Evolutionary conservation across 345 rosid species (phyloP), one percentile per base, ranked within the genome.

Genomic region (Eutrema yunnanense): DNA sequence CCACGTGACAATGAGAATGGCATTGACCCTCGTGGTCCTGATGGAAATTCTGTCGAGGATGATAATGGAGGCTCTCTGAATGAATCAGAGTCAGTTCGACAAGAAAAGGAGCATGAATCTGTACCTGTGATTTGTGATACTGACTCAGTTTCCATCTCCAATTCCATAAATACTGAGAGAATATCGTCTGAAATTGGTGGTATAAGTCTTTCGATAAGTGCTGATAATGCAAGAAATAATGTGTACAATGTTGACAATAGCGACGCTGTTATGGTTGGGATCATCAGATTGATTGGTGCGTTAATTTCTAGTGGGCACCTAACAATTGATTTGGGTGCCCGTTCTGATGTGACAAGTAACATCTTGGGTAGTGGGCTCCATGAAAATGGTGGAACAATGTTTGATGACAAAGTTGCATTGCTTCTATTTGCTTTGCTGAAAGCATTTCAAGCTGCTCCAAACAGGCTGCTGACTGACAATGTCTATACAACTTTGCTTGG

Each of bases 201-300:
- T 60, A 96, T 92, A 79, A 84, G 88, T 81, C 90, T 92, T 81
- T 92, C 96, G 42, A 92, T 96, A 67, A 90, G 92, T 74, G 97
- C 97, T 38, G 90, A 88, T 75, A 96, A 84, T 82, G 99, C 98
- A 43, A 87, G 99, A 83, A 96, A 96, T 78, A 96, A 96, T 54
- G 90, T 84, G 63, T 90, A 88, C 84, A 96, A 92, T 71, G 81
- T 87, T 59, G 99, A 96, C 76, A 84, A 84, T 74, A 83, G 82
- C 47, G 98, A 96, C 80, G 99, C 94, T n/a, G 83, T 88, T 67
- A 81, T 92, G 77, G 96, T 96, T 63, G 93, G 94, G 67, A 84
- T 96, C 76, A 87, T 92, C 85, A 88, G 95, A 71, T 81, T 96
- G 32, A 63, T 92, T 65, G 96, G 98, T 79, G 97, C 99, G 72